These are phyloP conservation scores for Alternaria sp. DNA, from an alignment of 2,329 filamentous ascomycete genomes.

Conservation along the genomic window DNA sequence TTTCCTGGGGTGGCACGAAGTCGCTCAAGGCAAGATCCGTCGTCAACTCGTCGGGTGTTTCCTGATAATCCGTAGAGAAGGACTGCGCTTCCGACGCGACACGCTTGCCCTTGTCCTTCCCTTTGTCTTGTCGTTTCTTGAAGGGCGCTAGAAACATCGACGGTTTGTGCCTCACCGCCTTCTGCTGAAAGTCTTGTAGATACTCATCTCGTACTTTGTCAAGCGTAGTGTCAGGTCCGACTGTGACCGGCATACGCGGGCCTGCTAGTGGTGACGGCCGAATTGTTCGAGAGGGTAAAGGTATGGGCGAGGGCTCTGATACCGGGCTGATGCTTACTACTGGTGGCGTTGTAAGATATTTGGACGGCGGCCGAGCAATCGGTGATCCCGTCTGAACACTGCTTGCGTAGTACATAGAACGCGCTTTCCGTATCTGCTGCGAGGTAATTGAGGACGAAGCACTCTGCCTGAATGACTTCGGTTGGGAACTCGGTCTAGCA, in stretches of 20 bases:
- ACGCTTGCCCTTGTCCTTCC: constrained; percentile 25
- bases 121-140: constrained; percentile 50
- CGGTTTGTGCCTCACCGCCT: constrained; percentile 50
- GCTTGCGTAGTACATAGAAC: constrained; percentile 50
- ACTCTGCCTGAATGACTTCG: constrained; percentile 29
- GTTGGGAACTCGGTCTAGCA: constrained; percentile 33
- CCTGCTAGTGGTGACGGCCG: constrained; percentile 28
- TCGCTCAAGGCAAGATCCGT: constrained; percentile 24
- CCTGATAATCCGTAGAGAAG: constrained; percentile 16
- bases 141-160: constrained; percentile 55
- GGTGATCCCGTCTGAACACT: constrained; percentile 48
- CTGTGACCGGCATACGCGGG: constrained; percentile 34
- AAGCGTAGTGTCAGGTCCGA: constrained; percentile 34
- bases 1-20: constrained; percentile 48
- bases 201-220: constrained; percentile 49
- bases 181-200: constrained; percentile 51
- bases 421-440: constrained; percentile 47
- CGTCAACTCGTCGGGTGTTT: constrained; percentile 14
- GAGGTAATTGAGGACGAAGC: constrained; percentile 36
- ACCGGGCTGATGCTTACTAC: constrained; percentile 9
- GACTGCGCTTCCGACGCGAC: constrained; percentile 19
- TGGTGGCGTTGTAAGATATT: constrained; percentile 39
- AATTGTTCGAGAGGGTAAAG: constrained; percentile 9
- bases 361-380: constrained; percentile 41
- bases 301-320: constrained; percentile 1